Conservation (phyloP, 2,329 filamentous ascomycete species). For the Hymenoscyphus occultus region DNA sequence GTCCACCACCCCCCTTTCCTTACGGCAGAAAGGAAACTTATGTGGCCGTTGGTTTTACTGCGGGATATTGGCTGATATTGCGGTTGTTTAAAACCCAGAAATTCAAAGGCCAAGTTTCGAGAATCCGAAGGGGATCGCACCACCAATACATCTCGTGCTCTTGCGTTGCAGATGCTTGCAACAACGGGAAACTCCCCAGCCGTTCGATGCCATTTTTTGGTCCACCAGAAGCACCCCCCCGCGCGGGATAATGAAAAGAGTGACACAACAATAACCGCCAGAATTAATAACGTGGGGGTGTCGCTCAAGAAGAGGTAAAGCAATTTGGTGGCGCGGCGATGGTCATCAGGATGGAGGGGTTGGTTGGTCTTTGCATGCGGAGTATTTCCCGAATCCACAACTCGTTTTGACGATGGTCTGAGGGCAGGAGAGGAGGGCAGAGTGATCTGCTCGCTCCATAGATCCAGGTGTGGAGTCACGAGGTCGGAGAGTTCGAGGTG, state of each 20-base stretch:
- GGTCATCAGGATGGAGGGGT: neutral
- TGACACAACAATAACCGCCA: neutral
- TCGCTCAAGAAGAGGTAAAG: neutral
- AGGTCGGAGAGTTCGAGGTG: neutral
- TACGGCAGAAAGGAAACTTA: neutral
- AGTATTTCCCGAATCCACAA: constrained; percentile 2
- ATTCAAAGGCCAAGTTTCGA: neutral
- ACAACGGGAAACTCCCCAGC: neutral
- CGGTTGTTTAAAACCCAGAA: neutral
- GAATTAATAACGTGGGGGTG: constrained; percentile 5
- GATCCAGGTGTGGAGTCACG: neutral
- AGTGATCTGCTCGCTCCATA: neutral
- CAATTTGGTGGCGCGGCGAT: constrained; percentile 3
- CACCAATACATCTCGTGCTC: neutral
- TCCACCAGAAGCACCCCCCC: neutral
- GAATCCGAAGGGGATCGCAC: neutral
- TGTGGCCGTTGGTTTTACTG: neutral
- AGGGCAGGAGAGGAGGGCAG: neutral
- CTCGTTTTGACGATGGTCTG: neutral
- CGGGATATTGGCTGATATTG: constrained; percentile 4
- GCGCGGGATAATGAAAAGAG: constrained; percentile 3
- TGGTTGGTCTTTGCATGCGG: neutral
- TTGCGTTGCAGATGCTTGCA: constrained; percentile 3
- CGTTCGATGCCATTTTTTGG: neutral
- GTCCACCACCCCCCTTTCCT: neutral